phyloP scores from a whole-genome alignment of 2,329 filamentous ascomycete genomes.

The Diaporthe sp. region DNA sequence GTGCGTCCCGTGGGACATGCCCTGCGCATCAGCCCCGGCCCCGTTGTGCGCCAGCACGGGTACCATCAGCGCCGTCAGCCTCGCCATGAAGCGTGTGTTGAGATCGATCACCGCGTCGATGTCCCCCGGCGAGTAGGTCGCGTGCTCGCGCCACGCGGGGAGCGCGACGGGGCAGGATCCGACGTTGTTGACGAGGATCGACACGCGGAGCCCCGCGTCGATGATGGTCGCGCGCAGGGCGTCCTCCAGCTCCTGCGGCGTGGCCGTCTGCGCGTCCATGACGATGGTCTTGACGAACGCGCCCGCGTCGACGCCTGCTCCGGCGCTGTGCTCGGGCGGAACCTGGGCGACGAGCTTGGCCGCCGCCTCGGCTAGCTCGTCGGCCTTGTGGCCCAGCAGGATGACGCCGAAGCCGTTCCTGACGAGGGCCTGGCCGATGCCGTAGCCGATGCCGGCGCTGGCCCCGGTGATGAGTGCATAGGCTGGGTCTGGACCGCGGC shows the following conservation, averaged over 20 bases:
- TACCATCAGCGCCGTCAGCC: slow-evolving; percentile 50
- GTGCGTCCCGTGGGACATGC: slow-evolving; percentile 24
- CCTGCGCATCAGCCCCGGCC: slow-evolving; percentile 18
- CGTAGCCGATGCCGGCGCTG: slow-evolving; percentile 52
- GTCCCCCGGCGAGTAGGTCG: slow-evolving; percentile 47
- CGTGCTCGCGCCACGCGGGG: slow-evolving; percentile 47
- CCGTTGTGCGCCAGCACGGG: slow-evolving; percentile 44
- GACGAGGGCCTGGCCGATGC: slow-evolving; percentile 50
- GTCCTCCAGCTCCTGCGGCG: slow-evolving; percentile 46
- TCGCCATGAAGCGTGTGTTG: slow-evolving; percentile 53
- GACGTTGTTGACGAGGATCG: slow-evolving; percentile 53
- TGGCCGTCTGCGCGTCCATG: slow-evolving; percentile 48
- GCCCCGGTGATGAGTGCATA: slow-evolving; percentile 53
- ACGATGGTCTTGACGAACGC: slow-evolving; percentile 48
- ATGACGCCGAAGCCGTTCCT: slow-evolving; percentile 52
- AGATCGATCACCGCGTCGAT: slow-evolving; percentile 49
- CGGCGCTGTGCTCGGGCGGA: background rate
- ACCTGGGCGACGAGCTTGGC: slow-evolving; percentile 41
- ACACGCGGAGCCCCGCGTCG: slow-evolving; percentile 44
- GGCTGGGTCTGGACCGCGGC: slow-evolving; percentile 42
- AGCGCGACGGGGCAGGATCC: slow-evolving; percentile 47
- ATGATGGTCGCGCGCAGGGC: slow-evolving; percentile 43
- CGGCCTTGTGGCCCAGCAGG: slow-evolving; percentile 49
- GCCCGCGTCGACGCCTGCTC: slow-evolving; percentile 40
- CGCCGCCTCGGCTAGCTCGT: slow-evolving; percentile 48